Percentiles rank a stretch among this genome's conserved stretches.
Evolutionary conservation across 257 asterid genomes (phyloP).

Genomic region (Penstemon barbatus): DNA sequence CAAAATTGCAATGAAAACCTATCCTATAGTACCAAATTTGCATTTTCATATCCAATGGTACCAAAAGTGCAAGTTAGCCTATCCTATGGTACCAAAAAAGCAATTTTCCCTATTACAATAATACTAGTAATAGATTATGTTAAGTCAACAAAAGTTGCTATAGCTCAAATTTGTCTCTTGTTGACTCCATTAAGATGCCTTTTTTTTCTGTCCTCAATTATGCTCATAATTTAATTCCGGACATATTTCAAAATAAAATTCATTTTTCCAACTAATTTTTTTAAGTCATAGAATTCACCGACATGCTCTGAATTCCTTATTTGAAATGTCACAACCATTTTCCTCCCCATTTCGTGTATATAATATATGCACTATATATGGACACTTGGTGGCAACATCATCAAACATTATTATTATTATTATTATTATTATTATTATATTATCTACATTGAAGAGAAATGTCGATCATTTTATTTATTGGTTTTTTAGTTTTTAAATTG

Average conservation of each 20-base stretch:
- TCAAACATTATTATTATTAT: not conserved
- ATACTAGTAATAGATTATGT: not conserved
- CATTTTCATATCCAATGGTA: too few relatives aligned
- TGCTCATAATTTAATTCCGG: too few relatives aligned
- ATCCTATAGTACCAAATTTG: too few relatives aligned
- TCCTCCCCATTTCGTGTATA: not conserved
- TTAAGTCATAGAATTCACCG: not conserved
- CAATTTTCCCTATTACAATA: too few relatives aligned
- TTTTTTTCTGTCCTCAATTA: too few relatives aligned
- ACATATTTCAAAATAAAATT: too few relatives aligned
- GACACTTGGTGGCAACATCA: not conserved
- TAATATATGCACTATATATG: not conserved
- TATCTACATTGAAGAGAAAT: not conserved
- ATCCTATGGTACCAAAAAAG: too few relatives aligned
- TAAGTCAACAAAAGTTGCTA: constrained; percentile 8
- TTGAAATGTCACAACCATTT: not conserved
- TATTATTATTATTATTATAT: not conserved
- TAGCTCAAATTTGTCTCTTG: too few relatives aligned
- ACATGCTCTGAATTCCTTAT: not conserved
- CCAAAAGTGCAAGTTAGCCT: too few relatives aligned
- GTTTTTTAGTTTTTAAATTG: not conserved
- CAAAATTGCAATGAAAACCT: too few relatives aligned
- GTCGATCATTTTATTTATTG: not conserved
- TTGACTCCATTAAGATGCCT: too few relatives aligned
- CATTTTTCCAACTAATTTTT: too few relatives aligned